These are phyloP conservation scores for Olyra latifolia DNA, from an alignment of 176 grass and related monocot species.

Conservation along the genomic window DNA sequence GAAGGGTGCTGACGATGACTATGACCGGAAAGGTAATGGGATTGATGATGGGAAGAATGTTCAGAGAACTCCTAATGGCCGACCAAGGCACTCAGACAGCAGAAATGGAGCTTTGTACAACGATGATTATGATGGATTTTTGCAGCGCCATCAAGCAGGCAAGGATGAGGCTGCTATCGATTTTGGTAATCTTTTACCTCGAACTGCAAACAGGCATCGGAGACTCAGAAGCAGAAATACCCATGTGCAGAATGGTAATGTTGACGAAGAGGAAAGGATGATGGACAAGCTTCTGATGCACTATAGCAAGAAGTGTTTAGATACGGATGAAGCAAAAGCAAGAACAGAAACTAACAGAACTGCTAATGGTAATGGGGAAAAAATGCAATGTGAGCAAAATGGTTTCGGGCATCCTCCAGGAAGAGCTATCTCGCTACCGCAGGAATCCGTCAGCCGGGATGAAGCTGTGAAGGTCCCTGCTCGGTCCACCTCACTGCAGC, in stretches of 20 bases:
- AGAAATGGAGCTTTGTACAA: constrained; percentile 37
- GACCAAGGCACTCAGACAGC: constrained; percentile 38
- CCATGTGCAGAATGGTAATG: not conserved
- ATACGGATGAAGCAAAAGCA: not conserved
- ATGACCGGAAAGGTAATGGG: constrained; percentile 1
- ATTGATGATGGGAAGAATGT: constrained; percentile 18
- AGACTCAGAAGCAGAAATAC: constrained; percentile 18
- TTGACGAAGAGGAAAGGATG: constrained; percentile 73
- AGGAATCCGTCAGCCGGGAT: not conserved
- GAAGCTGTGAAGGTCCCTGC: constrained; percentile 27
- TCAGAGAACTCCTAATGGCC: constrained; percentile 32
- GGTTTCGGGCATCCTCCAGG: constrained; percentile 27
- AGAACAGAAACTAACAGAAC: constrained; percentile 13
- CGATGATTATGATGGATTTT: constrained; percentile 29
- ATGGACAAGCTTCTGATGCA: constrained; percentile 76
- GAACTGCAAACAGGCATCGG: constrained; percentile 27
- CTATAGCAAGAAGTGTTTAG: constrained; percentile 67
- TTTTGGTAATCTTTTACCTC: constrained; percentile 59
- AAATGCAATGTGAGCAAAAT: not conserved
- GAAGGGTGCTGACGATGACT: constrained; percentile 26
- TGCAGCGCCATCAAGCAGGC: constrained; percentile 12
- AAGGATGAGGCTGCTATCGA: constrained; percentile 58
- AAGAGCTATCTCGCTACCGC: constrained; percentile 41
- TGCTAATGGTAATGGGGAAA: not conserved
- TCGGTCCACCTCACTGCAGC: constrained; percentile 42